These are phyloP conservation scores for Podila clonocystis DNA, from an alignment of 192 early-diverging fungal genomes.

Conservation along the genomic window DNA sequence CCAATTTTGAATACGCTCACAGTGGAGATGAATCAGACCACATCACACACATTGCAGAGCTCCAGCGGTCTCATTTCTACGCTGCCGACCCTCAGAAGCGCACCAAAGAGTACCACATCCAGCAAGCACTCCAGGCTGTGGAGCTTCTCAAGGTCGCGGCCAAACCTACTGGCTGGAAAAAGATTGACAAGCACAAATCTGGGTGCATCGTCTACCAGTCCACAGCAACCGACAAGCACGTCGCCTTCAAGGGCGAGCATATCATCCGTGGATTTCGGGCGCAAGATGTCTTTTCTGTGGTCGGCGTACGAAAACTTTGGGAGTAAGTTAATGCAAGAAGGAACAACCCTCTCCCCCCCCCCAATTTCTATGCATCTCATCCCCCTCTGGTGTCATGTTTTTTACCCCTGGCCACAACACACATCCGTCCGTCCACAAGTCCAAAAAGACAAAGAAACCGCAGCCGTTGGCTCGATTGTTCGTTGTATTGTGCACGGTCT, in stretches of 20 bases:
- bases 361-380: no score
- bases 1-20: conserved; percentile 5
- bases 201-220: conserved; percentile 62
- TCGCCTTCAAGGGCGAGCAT: conserved; percentile 62
- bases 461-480: no score
- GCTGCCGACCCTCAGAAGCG: conserved; percentile 34
- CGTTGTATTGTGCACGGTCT: no score
- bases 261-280: conserved; percentile 59
- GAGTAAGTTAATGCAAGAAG: conserved; percentile 44
- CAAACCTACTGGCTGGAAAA: conserved; percentile 60
- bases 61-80: conserved; percentile 27
- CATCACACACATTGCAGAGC: conserved; percentile 13
- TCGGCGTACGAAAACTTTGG: conserved; percentile 65
- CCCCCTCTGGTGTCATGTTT: no score
- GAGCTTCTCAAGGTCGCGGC: conserved; percentile 54
- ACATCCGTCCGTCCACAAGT: no score
- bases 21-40: conserved; percentile 46
- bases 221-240: conserved; percentile 57
- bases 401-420: no score
- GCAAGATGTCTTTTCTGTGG: conserved; percentile 64
- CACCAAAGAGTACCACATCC: conserved; percentile 54
- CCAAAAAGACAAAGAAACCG: no score
- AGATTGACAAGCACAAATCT: conserved; percentile 61
- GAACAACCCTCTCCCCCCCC: no score
- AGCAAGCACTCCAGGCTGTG: conserved; percentile 61